Percentiles rank a stretch among this genome's conserved stretches.
These are phyloP conservation scores for Fusarium sp. DNA, from an alignment of 2,329 filamentous ascomycete species.

Conservation along the genomic window DNA sequence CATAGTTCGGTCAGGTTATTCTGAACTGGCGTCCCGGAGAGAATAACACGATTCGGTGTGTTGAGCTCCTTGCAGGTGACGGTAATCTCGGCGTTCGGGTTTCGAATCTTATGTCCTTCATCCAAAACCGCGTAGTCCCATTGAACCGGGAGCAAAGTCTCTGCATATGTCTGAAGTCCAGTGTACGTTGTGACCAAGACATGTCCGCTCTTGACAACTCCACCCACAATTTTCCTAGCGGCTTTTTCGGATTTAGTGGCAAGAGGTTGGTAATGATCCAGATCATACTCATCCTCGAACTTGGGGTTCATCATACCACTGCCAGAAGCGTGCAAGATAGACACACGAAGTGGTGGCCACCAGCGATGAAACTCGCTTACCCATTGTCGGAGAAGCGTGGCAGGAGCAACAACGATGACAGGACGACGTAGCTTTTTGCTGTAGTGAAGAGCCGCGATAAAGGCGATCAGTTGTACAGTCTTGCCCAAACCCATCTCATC, in stretches of 20 bases:
- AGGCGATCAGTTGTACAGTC: constrained; percentile 80
- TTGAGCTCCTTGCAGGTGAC: constrained; percentile 94
- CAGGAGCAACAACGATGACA: constrained; percentile 91
- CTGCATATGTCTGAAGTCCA: constrained; percentile 91
- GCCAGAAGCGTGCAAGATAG: constrained; percentile 93
- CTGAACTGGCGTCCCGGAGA: constrained; percentile 97
- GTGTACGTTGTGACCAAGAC: constrained; percentile 96
- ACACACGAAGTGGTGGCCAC: constrained; percentile 99
- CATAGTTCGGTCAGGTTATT: constrained; percentile 96
- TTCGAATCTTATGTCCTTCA: constrained; percentile 98
- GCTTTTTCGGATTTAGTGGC: constrained; percentile 63
- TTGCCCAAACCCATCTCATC: constrained; percentile 99
- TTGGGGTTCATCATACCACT: constrained; percentile 95
- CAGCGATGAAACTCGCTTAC: constrained; percentile 98
- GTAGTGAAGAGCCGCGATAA: constrained; percentile 91
- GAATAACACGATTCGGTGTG: constrained; percentile 89
- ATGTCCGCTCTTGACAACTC: constrained; percentile 86
- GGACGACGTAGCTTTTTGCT: constrained; percentile 87
- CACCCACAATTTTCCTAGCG: constrained; percentile 84
- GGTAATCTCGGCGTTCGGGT: constrained; percentile 94
- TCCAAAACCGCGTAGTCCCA: constrained; percentile 97
- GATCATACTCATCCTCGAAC: constrained; percentile 66
- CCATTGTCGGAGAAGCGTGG: constrained; percentile 97
- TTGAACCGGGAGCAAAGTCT: constrained; percentile 82
- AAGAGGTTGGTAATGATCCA: constrained; percentile 58